Evolutionary conservation across 352 stramenopile species (phyloP).

Genomic region (Phytophthora sp.): DNA sequence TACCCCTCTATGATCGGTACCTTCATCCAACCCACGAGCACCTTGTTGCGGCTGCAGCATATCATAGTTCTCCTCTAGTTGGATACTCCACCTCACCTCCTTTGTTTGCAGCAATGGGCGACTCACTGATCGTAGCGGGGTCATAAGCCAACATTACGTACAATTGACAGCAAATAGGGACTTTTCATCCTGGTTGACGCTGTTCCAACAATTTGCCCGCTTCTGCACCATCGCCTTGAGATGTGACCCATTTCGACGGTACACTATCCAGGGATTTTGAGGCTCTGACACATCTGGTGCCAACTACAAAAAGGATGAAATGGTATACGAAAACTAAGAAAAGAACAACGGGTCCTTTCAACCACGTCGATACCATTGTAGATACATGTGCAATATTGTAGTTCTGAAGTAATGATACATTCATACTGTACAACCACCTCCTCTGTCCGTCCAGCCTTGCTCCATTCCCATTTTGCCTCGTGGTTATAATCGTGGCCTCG

Average conservation of each 20-base stretch:
- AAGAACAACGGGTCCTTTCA: not conserved
- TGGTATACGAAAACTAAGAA: conserved; percentile 18
- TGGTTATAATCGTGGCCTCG: conserved; percentile 22
- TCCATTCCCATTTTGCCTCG: conserved; percentile 3
- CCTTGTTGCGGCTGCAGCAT: not conserved
- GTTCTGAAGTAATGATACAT: too few species aligned
- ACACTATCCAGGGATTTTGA: conserved; percentile 18
- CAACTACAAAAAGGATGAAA: conserved; percentile 27
- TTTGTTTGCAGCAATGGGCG: not conserved
- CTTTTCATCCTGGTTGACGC: conserved; percentile 33
- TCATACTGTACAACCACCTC: too few species aligned
- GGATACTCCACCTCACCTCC: not conserved
- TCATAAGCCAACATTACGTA: conserved; percentile 1
- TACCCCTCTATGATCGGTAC: conserved; percentile 8
- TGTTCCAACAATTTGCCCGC: conserved; percentile 2
- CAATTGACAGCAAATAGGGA: conserved; percentile 12
- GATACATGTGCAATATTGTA: not conserved
- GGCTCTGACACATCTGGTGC: conserved; percentile 9
- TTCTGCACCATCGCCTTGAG: conserved; percentile 14
- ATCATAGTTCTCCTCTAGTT: not conserved
- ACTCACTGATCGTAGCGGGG: not conserved
- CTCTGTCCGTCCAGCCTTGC: conserved; percentile 14
- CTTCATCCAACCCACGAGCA: not conserved
- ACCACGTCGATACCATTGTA: not conserved
- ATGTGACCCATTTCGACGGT: conserved; percentile 15